Percentiles rank a stretch among this genome's conserved stretches.
Conservation (phyloP, 306 rosid species). For the Cajanus cajan region DNA sequence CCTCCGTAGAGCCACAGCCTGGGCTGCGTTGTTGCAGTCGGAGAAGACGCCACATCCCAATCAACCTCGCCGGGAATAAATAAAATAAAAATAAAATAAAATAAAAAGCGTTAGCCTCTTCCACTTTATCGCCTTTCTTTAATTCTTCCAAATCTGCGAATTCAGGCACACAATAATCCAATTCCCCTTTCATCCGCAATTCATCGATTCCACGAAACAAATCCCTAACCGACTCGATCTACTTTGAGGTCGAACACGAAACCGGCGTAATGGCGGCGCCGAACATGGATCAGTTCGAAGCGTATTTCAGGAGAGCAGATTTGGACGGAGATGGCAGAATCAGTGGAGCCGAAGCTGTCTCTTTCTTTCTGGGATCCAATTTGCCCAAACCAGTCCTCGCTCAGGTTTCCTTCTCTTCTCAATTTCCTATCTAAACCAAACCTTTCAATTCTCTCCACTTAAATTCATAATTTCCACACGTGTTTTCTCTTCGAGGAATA, state of each 20-base stretch:
- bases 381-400: conserved; percentile 86
- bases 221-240: conserved; percentile 40
- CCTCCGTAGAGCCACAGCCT: conserved; percentile 16
- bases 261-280: conserved; percentile 41
- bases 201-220: conserved; percentile 28
- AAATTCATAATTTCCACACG: neutral
- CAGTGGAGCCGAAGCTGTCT: conserved; percentile 88
- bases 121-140: neutral
- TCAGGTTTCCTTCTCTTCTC: conserved; percentile 49
- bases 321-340: conserved; percentile 96
- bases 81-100: neutral
- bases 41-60: conserved; percentile 26
- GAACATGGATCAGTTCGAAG: conserved; percentile 81
- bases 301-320: conserved; percentile 79
- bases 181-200: neutral
- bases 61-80: conserved; percentile 26
- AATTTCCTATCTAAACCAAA: neutral
- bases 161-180: neutral
- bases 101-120: neutral
- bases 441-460: conserved; percentile 1
- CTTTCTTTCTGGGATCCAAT: conserved; percentile 83
- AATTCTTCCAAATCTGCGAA: conserved; percentile 21
- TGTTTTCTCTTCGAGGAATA: neutral
- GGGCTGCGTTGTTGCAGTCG: conserved; percentile 30
- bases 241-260: neutral